These are phyloP conservation scores for Nakazawaea populi DNA, from an alignment of 805 yeast species.

Conservation along the genomic window DNA sequence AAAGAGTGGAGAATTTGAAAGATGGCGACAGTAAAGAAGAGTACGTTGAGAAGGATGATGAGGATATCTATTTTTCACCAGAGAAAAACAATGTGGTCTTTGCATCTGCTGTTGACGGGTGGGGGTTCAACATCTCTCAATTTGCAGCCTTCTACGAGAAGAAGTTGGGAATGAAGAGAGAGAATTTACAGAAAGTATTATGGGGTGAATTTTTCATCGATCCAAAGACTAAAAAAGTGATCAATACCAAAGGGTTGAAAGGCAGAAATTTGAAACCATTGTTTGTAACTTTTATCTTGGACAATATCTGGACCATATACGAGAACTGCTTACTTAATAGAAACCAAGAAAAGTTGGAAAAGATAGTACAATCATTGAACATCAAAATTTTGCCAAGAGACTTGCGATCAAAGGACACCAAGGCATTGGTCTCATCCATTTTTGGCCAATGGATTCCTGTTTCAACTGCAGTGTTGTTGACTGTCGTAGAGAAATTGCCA, in stretches of 20 bases:
- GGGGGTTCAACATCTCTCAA: constrained; percentile 93
- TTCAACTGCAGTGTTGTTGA: constrained; percentile 74
- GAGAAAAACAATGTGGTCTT: constrained; percentile 84
- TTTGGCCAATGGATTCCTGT: constrained; percentile 95
- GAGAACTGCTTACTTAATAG: constrained; percentile 60
- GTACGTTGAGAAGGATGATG: constrained; percentile 71
- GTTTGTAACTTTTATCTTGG: constrained; percentile 82
- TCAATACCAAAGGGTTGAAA: constrained; percentile 58
- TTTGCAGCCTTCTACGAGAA: constrained; percentile 82
- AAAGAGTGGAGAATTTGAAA: constrained; percentile 41
- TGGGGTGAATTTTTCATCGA: constrained; percentile 96
- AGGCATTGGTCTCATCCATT: constrained; percentile 52
- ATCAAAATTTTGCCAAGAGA: constrained; percentile 72
- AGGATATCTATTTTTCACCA: constrained; percentile 82
- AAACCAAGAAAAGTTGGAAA: constrained; percentile 65
- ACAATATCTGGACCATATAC: constrained; percentile 89
- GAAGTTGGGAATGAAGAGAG: constrained; percentile 78
- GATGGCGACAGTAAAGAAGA: constrained; percentile 29
- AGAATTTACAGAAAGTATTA: constrained; percentile 72
- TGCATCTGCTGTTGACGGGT: constrained; percentile 90
- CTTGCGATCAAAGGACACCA: constrained; percentile 70
- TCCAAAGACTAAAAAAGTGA: constrained; percentile 80
- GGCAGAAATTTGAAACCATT: constrained; percentile 65
- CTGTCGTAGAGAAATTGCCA: constrained; percentile 81
- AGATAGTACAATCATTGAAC: constrained; percentile 65